phyloP scores from a whole-genome alignment of 176 grass and related monocot genomes.

The Eleusine coracana region DNA sequence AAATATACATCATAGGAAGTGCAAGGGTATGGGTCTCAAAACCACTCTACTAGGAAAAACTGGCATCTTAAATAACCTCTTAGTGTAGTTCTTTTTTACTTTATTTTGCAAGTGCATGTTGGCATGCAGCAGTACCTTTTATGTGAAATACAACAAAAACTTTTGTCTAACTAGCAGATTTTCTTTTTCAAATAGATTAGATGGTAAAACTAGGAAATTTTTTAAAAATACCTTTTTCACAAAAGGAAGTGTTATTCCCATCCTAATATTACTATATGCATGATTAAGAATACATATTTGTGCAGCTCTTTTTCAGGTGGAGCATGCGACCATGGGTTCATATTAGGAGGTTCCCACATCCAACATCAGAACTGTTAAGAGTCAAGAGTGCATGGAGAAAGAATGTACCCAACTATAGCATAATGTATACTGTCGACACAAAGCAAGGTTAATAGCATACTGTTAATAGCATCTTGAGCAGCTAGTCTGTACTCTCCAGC shows the following conservation, averaged over 20 bases:
- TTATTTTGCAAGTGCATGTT: conserved; percentile 1
- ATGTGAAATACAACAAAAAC: not conserved
- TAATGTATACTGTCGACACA: not conserved
- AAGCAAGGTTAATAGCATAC: conserved; percentile 25
- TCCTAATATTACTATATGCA: not conserved
- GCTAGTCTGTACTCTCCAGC: conserved; percentile 51
- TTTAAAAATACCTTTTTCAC: not conserved
- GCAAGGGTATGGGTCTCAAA: conserved; percentile 1
- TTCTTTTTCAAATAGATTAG: not conserved
- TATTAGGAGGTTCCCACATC: not conserved
- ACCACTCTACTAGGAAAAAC: not conserved
- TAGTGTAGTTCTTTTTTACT: conserved; percentile 4
- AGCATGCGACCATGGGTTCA: not conserved
- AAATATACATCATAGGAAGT: not conserved
- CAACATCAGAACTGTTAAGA: not conserved
- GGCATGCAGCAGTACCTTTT: conserved; percentile 20
- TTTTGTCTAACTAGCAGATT: not conserved
- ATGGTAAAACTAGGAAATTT: not conserved
- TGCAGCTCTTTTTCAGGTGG: conserved; percentile 10
- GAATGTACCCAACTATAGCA: conserved; percentile 1
- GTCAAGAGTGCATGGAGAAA: not conserved
- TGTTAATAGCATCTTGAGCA: conserved; percentile 27
- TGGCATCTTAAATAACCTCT: not conserved
- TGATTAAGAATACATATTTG: not conserved
- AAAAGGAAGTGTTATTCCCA: not conserved